Evolutionary conservation across 1,139 yeast genomes (phyloP).

Genomic region (Hyphopichia wangnamkhiaoensis): DNA sequence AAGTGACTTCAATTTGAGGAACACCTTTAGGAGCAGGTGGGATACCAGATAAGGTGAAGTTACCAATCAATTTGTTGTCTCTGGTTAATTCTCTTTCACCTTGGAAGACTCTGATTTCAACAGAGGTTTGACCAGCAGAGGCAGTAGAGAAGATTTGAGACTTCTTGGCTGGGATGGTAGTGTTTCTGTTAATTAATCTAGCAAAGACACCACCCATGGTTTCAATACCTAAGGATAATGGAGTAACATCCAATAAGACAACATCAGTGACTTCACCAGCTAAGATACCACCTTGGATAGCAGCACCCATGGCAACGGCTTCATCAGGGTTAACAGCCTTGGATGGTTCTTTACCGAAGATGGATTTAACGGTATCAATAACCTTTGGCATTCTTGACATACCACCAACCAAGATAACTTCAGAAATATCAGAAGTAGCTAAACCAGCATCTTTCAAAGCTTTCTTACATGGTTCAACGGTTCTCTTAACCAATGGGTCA

Average conservation of each 20-base stretch:
- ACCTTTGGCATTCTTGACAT: constrained; percentile 99
- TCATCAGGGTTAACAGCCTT: constrained; percentile 99
- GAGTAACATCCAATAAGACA: constrained; percentile 93
- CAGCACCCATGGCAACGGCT: constrained; percentile 99
- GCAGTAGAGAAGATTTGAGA: constrained; percentile 94
- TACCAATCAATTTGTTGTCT: constrained; percentile 95
- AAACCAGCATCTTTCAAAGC: constrained; percentile 96
- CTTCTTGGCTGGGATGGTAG: constrained; percentile 92
- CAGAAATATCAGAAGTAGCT: constrained; percentile 82
- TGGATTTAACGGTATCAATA: constrained; percentile 88
- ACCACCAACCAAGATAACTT: constrained; percentile 98
- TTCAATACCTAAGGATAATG: constrained; percentile 91
- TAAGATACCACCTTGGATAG: constrained; percentile 98
- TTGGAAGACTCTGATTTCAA: constrained; percentile 95
- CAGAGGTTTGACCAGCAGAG: constrained; percentile 94
- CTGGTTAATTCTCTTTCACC: constrained; percentile 97
- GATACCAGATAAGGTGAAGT: constrained; percentile 87
- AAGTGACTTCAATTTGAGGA: constrained; percentile 93
- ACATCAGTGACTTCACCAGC: constrained; percentile 99
- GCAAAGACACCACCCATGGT: constrained; percentile 96
- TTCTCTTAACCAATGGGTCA: constrained; percentile 87
- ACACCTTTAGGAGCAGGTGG: constrained; percentile 98
- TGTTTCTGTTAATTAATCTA: constrained; percentile 89
- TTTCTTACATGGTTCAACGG: constrained; percentile 96
- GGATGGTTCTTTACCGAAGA: constrained; percentile 95